A percentile compares a stretch with the other conserved stretches of the same genome.
phyloP scores from a whole-genome alignment of 768 basidiomycete species.

The Russula olivacea region DNA sequence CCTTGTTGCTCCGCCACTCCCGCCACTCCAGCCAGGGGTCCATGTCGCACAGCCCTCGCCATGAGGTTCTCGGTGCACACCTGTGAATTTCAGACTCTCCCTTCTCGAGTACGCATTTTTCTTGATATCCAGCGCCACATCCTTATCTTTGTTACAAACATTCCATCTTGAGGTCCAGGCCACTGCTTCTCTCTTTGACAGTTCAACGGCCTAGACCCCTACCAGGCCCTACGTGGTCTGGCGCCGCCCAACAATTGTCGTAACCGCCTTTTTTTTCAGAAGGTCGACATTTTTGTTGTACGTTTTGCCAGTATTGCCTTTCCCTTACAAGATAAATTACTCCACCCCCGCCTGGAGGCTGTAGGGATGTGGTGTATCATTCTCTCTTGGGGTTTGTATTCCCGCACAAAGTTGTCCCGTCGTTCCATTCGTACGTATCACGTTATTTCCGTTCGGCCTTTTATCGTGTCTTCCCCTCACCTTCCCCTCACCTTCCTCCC shows the following conservation, averaged over 20 bases:
- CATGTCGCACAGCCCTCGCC: neutral
- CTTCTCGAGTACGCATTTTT: neutral
- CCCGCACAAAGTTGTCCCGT: too few species aligned
- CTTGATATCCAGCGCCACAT: neutral
- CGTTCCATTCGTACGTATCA: neutral
- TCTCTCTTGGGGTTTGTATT: neutral
- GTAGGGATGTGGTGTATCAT: neutral
- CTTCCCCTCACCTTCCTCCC: too few species aligned
- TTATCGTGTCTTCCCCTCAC: too few species aligned
- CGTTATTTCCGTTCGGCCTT: neutral
- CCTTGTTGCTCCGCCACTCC: neutral
- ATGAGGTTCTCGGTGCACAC: neutral
- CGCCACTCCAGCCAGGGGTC: too few species aligned
- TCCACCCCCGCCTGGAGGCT: neutral
- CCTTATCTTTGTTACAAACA: neutral
- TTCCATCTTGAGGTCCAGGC: neutral
- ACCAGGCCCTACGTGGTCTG: neutral
- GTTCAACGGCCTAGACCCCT: neutral
- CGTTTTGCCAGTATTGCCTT: constrained; percentile 3
- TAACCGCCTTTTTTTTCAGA: neutral
- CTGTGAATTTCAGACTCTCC: neutral
- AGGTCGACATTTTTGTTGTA: constrained; percentile 1
- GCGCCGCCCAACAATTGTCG: neutral
- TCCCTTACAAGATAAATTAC: neutral
- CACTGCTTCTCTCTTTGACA: neutral